Percentiles rank a stretch among this genome's conserved stretches.
Evolutionary conservation across 2,329 filamentous ascomycete species (phyloP).

Genomic region (Chrysoporthe cubensis): DNA sequence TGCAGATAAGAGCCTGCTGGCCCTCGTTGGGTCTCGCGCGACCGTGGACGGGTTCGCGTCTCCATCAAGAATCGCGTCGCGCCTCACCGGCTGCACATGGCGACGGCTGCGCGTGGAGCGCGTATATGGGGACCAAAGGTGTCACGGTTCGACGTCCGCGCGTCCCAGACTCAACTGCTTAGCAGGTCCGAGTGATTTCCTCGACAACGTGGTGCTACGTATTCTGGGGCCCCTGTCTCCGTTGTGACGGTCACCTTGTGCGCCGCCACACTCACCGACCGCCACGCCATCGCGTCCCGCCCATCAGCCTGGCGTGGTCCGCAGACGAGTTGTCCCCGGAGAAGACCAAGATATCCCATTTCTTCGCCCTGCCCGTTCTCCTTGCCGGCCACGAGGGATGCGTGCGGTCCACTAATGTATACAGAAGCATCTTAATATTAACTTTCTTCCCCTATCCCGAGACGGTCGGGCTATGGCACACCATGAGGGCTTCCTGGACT

Average conservation of each 20-base stretch:
- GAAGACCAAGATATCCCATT: not conserved
- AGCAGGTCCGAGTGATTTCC: not conserved
- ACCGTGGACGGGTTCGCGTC: conserved; percentile 1
- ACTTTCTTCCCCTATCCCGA: not conserved
- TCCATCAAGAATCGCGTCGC: not conserved
- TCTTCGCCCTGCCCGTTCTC: conserved; percentile 1
- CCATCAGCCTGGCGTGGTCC: not conserved
- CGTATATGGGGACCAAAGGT: not conserved
- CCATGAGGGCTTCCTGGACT: not conserved
- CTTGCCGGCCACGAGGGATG: not conserved
- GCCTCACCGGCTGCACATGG: no score
- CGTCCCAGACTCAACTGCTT: not conserved
- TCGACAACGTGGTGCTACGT: not conserved
- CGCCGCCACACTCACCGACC: not conserved
- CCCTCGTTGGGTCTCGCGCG: not conserved
- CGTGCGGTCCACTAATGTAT: not conserved
- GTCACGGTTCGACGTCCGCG: not conserved
- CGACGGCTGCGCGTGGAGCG: not conserved
- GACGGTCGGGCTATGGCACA: not conserved
- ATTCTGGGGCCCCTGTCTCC: not conserved
- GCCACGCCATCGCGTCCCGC: not conserved
- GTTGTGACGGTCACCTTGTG: not conserved
- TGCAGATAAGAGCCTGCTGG: not conserved
- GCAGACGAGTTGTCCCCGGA: not conserved
- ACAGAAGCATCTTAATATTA: not conserved